These are phyloP conservation scores for Yarrowia alimentaria DNA, from an alignment of 805 yeast genomes.

Conservation along the genomic window DNA sequence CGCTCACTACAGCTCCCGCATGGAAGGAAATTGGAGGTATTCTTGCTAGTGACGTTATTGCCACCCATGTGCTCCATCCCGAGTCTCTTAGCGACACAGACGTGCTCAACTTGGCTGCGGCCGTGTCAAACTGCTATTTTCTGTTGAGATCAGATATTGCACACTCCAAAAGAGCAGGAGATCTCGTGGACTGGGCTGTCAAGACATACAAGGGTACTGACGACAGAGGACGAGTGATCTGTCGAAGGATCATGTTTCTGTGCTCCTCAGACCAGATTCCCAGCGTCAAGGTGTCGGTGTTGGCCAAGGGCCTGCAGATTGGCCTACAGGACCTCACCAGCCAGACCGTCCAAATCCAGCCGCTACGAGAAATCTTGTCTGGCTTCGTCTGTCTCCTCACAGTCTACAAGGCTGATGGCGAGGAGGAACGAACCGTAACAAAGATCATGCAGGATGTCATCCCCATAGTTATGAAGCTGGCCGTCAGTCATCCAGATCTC, in stretches of 20 bases:
- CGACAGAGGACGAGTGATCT: conserved; percentile 6
- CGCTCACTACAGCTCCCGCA: conserved; percentile 3
- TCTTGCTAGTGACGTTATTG: conserved; percentile 1
- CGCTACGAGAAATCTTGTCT: conserved; percentile 9
- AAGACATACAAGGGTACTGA: not conserved
- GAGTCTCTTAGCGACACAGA: conserved; percentile 4
- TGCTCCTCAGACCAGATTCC: conserved; percentile 1
- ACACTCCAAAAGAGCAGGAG: not conserved
- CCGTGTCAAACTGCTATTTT: conserved; percentile 19
- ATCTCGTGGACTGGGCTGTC: conserved; percentile 17
- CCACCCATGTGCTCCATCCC: conserved; percentile 4
- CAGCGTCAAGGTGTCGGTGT: conserved; percentile 3
- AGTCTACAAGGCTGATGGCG: conserved; percentile 8
- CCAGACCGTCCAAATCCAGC: not conserved
- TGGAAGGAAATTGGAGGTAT: conserved; percentile 21
- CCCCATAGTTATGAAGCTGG: conserved; percentile 8
- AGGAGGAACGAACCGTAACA: conserved; percentile 5
- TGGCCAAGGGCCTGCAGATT: not conserved
- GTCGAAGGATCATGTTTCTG: conserved; percentile 17
- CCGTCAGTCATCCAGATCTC: conserved; percentile 2
- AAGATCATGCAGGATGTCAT: conserved; percentile 6
- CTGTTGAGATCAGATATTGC: conserved; percentile 7
- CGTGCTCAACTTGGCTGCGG: conserved; percentile 8
- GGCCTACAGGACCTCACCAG: conserved; percentile 5
- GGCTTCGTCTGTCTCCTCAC: conserved; percentile 20